Base-by-base conservation (phyloP, 2,329 filamentous ascomycete species). In the Trichoderma sp. region DNA sequence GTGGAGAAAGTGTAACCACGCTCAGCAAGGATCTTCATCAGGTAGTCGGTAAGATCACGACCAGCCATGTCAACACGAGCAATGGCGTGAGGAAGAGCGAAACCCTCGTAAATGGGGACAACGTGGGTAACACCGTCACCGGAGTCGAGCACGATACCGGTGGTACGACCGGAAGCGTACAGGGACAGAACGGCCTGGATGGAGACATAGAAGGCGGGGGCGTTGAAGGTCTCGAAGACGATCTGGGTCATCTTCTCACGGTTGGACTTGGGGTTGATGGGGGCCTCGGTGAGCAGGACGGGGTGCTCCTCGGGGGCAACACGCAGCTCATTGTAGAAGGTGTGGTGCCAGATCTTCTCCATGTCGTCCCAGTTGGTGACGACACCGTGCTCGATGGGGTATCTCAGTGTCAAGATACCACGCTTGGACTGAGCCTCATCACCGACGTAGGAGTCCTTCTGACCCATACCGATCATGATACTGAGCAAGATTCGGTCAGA, bases 211-310 rank as follows among this genome's bases (percentile, higher is more conserved):
- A 99, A 98, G 83, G 97, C 97, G 82, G 97, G 97, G 84, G 97
- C 96, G 91, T 99, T 98, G 93, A 99, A 99, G 83, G 97, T 99
- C 93, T 99, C 97, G 91, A 99, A 99, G 87, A 99, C 95, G 81
- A 99, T 99, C 91, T 99, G 97, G 83, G 97, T 98, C 97, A 99
- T 99, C 95, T 99, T 99, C 92, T 99, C 97, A 93, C 97, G 94
- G 92, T 99, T 99, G 91, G 94, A 97, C 93, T 98, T 98, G 88
- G 97, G 97, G 93, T 99, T 99, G 93, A 99, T 98, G 82, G 97
- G 97, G 83, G 97, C 97, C 91, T 99, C 97, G 83, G 97, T 99
- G 87, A 99, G 92, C 86, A 99, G 93, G 86, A 98, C 95, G 83
- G 97, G 97, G 93, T 99, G 97, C 93, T 99, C 97, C 92, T 99